Evolutionary conservation across 2,329 filamentous ascomycete species (phyloP).

Genomic region (Colletotrichum sp.): DNA sequence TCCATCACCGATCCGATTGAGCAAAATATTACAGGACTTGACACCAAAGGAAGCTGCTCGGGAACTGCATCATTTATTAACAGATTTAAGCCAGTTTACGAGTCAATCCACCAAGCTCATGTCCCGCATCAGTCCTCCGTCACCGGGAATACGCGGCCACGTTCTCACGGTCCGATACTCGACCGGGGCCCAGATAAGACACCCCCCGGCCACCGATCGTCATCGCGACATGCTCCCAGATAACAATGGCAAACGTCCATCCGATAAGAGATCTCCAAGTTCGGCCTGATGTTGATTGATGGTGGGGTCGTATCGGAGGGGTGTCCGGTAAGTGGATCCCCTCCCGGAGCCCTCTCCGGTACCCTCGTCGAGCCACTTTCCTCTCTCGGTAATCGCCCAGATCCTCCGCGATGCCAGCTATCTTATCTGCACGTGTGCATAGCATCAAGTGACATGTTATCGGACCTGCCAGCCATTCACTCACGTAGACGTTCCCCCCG

Average conservation of each 20-base stretch:
- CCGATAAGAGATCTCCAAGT: not conserved
- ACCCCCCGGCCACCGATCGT: not conserved
- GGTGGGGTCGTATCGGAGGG: constrained; percentile 13
- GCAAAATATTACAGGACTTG: not conserved
- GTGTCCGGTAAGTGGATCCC: constrained; percentile 15
- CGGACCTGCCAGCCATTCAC: not conserved
- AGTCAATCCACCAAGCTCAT: not conserved
- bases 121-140: not conserved
- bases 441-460: not conserved
- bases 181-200: not conserved
- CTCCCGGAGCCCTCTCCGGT: constrained; percentile 13
- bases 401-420: not conserved
- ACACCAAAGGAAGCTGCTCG: not conserved
- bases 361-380: not conserved
- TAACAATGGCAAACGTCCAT: not conserved
- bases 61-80: accelerated
- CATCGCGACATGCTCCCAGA: not conserved
- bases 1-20: not conserved
- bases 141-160: not conserved
- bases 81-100: accelerated
- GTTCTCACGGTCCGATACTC: not conserved
- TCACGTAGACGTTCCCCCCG: not conserved
- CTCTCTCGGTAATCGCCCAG: not conserved
- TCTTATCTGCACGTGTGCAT: constrained; percentile 5
- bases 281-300: not conserved